phyloP scores from a whole-genome alignment of 2,329 filamentous ascomycete genomes.

The Neoscytalidium dimidiatum region DNA sequence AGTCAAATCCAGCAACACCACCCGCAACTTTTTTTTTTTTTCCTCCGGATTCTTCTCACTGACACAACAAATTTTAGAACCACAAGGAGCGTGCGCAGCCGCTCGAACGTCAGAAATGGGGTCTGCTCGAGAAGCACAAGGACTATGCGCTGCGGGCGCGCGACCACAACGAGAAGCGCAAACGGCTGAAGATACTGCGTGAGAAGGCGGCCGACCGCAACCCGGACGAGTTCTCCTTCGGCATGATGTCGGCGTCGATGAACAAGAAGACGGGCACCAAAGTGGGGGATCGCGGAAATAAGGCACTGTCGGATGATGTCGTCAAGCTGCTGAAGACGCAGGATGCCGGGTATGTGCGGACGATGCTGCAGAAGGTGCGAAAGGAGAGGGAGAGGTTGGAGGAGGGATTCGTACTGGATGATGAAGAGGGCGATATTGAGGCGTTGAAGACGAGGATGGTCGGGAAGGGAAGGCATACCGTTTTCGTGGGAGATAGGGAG shows the following conservation, averaged over 20 bases:
- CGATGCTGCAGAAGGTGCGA: conserved; percentile 57
- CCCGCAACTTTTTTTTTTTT: not conserved
- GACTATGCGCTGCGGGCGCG: conserved; percentile 67
- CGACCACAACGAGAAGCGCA: conserved; percentile 65
- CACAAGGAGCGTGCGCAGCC: conserved; percentile 91
- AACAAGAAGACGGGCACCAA: conserved; percentile 46
- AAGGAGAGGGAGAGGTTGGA: conserved; percentile 56
- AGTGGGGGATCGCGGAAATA: conserved; percentile 48
- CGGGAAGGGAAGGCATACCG: conserved; percentile 30
- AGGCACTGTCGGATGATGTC: conserved; percentile 55
- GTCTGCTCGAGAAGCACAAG: conserved; percentile 95
- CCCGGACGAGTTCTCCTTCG: conserved; percentile 68
- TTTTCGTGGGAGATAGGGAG: conserved; percentile 44
- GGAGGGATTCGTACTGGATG: conserved; percentile 35
- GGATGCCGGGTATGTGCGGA: conserved; percentile 63
- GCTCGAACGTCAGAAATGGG: conserved; percentile 78
- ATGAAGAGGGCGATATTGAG: conserved; percentile 46
- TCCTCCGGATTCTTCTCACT: not conserved
- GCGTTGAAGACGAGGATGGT: conserved; percentile 37
- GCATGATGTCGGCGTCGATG: conserved; percentile 59
- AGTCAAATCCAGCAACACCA: not conserved
- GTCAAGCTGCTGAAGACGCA: conserved; percentile 67
- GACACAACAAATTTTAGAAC: conserved; percentile 69
- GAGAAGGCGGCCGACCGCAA: conserved; percentile 63
- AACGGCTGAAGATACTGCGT: conserved; percentile 59